A percentile compares a stretch with the other conserved stretches of the same genome.
phyloP scores from a whole-genome alignment of 176 grass and related monocot genomes.

The Melocanna baccifera region DNA sequence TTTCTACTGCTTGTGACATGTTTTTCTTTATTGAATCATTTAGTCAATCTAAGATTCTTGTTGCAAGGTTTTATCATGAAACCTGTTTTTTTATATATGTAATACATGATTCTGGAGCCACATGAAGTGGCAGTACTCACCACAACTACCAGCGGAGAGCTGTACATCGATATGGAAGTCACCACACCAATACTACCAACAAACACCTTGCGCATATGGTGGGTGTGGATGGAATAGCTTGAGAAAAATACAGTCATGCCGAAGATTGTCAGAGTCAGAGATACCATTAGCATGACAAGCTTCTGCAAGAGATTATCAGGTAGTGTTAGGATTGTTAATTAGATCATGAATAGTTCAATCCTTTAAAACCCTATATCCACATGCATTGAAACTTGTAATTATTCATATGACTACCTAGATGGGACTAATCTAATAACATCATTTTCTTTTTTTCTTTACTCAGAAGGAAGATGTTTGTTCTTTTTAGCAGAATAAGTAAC shows the following conservation, averaged over 20 bases:
- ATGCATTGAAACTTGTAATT: background rate
- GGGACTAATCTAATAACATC: background rate
- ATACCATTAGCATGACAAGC: conserved; percentile 39
- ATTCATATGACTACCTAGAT: background rate
- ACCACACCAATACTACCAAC: conserved; percentile 60
- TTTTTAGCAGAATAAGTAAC: background rate
- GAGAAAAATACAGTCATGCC: conserved; percentile 41
- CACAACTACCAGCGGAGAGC: conserved; percentile 56
- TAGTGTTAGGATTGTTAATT: conserved; percentile 11
- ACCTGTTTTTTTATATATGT: background rate
- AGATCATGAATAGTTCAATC: background rate
- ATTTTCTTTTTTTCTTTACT: background rate
- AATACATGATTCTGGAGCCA: background rate
- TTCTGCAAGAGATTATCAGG: conserved; percentile 35
- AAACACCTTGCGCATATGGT: conserved; percentile 56
- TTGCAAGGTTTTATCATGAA: background rate
- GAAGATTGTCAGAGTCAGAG: conserved; percentile 37
- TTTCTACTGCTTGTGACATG: background rate
- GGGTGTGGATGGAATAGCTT: conserved; percentile 42
- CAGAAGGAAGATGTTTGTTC: background rate
- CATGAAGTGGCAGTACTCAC: conserved; percentile 40
- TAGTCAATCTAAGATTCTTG: background rate
- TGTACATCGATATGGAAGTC: conserved; percentile 66
- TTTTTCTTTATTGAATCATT: background rate
- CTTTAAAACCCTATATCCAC: background rate